Percentiles rank a stretch among this genome's conserved stretches.
These are phyloP conservation scores for Plasmodium reichenowi DNA, from an alignment of 169 alveolate genomes.

Conservation along the genomic window DNA sequence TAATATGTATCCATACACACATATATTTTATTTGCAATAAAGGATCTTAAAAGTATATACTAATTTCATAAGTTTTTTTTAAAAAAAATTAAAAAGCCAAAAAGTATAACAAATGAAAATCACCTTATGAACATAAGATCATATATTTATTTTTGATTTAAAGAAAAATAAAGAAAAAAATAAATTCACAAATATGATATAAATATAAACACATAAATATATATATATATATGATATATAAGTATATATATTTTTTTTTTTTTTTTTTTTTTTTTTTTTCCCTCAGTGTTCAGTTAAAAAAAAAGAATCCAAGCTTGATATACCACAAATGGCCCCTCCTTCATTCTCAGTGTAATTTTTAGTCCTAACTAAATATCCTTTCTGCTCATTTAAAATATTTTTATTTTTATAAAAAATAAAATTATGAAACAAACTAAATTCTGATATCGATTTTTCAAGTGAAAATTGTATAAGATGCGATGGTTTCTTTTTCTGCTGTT, in stretches of 20 bases:
- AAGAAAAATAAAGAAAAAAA: too few species aligned
- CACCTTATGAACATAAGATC: too few species aligned
- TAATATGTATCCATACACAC: too few species aligned
- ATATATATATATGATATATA: background rate
- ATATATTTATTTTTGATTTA: too few species aligned
- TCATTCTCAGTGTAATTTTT: conserved; percentile 81
- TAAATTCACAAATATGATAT: too few species aligned
- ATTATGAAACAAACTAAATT: conserved; percentile 55
- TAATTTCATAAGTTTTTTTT: too few species aligned
- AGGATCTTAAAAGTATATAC: too few species aligned
- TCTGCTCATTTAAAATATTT: conserved; percentile 78
- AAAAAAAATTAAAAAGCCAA: too few species aligned
- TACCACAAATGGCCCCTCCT: conserved; percentile 89
- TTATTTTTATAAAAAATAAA: conserved; percentile 46
- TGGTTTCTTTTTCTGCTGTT: background rate
- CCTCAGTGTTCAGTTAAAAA: conserved; percentile 71
- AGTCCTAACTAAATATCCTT: conserved; percentile 85
- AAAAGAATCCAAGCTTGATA: conserved; percentile 83
- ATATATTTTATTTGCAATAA: too few species aligned
- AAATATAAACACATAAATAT: too few species aligned
- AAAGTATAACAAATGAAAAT: too few species aligned
- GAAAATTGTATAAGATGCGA: conserved; percentile 21
- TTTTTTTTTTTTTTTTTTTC: background rate
- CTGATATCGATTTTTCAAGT: conserved; percentile 53
- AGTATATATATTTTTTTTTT: background rate